phyloP scores from a whole-genome alignment of 2,329 filamentous ascomycete species.

The Ophiostoma sp. region DNA sequence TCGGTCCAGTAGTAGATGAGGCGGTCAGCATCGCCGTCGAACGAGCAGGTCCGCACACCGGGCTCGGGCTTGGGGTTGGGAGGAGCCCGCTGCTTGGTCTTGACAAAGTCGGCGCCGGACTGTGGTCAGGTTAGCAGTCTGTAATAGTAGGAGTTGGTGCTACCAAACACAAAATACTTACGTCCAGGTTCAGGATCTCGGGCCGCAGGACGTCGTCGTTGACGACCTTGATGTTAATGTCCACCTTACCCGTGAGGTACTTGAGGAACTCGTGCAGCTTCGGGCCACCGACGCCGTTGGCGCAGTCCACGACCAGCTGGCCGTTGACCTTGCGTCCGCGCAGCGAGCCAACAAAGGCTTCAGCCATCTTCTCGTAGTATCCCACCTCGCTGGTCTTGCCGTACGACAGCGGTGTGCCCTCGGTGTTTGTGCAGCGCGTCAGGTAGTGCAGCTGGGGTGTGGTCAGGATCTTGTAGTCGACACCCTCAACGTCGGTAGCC shows the following conservation, averaged over 20 bases:
- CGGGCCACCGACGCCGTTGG: slow-evolving; percentile 92
- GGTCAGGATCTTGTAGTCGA: slow-evolving; percentile 86
- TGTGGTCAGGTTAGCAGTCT: slow-evolving; percentile 40
- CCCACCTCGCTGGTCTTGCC: slow-evolving; percentile 83
- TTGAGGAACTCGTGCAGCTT: slow-evolving; percentile 85
- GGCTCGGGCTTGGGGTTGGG: slow-evolving; percentile 71
- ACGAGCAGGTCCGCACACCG: slow-evolving; percentile 77
- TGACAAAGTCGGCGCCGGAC: slow-evolving; percentile 95
- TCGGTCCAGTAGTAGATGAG: slow-evolving; percentile 94
- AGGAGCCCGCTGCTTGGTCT: slow-evolving; percentile 90
- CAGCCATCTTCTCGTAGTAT: slow-evolving; percentile 88
- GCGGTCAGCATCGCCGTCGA: slow-evolving; percentile 93
- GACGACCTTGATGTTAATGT: slow-evolving; percentile 70
- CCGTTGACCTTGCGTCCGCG: slow-evolving; percentile 69
- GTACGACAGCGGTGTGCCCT: slow-evolving; percentile 80
- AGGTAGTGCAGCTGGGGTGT: slow-evolving; percentile 98
- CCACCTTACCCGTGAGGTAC: slow-evolving; percentile 63
- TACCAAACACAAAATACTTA: background rate
- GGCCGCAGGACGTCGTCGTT: slow-evolving; percentile 92
- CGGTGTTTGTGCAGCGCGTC: slow-evolving; percentile 88
- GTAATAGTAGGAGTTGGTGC: slow-evolving; percentile 39
- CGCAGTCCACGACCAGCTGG: slow-evolving; percentile 80
- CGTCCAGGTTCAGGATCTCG: slow-evolving; percentile 78
- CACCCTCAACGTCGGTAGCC: slow-evolving; percentile 66
- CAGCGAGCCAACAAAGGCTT: slow-evolving; percentile 80